Evolutionary conservation across 2,329 filamentous ascomycete species (phyloP), one percentile per base, ranked within the genome.

Genomic region (Podosphaera fusca): DNA sequence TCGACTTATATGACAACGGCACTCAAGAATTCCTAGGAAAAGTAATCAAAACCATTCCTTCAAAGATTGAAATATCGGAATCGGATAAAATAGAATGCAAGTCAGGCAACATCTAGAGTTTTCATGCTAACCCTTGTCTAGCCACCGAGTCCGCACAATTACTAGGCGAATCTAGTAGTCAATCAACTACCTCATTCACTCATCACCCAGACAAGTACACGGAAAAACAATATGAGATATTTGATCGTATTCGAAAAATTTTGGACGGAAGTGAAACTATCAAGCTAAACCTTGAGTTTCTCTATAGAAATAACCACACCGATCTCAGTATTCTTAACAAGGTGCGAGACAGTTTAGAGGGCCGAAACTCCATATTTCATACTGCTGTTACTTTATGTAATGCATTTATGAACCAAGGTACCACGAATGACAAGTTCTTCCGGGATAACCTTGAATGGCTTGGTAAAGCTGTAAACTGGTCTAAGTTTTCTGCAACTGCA

Each of bases 401-500:
- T 66, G 92, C 89, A 9, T 96, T 98, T 69, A 98, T 98, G 92
- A 94, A 98, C 68, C 89, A 94, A 56, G 94, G 92, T 59, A 98
- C 92, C 0, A 95, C 90, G 0, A 92, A 95, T 65, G 92, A 98
- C 72, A 94, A 90, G 66, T 98, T 98, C 73, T 96, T 98, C 80
- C 80, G 94, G 6, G 88, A 96, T 67, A 98, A 98, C 68, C 72
- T 98, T 31, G 92, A 98, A 63, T 98, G 92, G 92, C 73, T 98
- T 2, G 89, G 90, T 59, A 98, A 96, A 74, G 92, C 92, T 33
- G 88, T 96, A 53, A 98, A 98, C 73, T 98, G 92, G 92, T 95
- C 89, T 60, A 98, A 98, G 69, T 98, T 98, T 69, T 95, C 92
- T 0, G 92, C 92, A 12, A 98, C 92, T 3, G 92, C 92, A 58